Percentiles rank a stretch among this genome's conserved stretches.
Evolutionary conservation across 2,329 filamentous ascomycete genomes (phyloP).

Genomic region (Beauveria sp.): DNA sequence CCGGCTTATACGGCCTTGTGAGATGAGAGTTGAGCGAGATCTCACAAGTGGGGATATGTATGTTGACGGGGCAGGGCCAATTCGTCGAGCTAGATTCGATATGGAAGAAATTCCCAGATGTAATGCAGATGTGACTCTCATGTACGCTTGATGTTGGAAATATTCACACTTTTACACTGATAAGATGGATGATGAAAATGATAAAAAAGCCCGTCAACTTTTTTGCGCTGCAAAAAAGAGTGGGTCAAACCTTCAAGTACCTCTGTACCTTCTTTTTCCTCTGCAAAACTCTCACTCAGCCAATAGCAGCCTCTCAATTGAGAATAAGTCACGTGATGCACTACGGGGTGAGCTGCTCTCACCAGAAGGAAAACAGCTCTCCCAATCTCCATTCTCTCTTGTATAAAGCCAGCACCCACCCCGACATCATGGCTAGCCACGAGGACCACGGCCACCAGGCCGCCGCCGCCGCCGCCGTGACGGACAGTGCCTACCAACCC

Average conservation of each 20-base stretch:
- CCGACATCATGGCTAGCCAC: constrained; percentile 26
- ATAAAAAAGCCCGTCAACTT: neutral
- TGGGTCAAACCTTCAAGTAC: neutral
- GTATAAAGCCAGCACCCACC: neutral
- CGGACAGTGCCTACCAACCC: constrained; percentile 49
- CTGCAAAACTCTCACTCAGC: constrained; percentile 1
- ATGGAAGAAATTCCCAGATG: neutral
- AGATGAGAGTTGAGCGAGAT: neutral
- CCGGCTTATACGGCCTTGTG: constrained; percentile 2
- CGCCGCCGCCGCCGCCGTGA: constrained; percentile 8
- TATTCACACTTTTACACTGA: neutral
- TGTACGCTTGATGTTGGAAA: neutral
- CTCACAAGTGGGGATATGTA: neutral
- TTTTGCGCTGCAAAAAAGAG: neutral
- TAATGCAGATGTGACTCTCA: neutral
- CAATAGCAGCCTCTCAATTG: constrained; percentile 29
- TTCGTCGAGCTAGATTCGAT: neutral
- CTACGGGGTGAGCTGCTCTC: neutral
- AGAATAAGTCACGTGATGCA: constrained; percentile 28
- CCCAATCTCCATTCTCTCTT: neutral
- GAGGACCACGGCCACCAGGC: constrained; percentile 20
- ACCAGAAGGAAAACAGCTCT: constrained; percentile 12
- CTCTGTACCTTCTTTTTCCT: neutral
- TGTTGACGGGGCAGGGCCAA: neutral
- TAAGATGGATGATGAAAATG: neutral